These are phyloP conservation scores for Suillus weaverae DNA, from an alignment of 768 basidiomycete genomes.

Conservation along the genomic window DNA sequence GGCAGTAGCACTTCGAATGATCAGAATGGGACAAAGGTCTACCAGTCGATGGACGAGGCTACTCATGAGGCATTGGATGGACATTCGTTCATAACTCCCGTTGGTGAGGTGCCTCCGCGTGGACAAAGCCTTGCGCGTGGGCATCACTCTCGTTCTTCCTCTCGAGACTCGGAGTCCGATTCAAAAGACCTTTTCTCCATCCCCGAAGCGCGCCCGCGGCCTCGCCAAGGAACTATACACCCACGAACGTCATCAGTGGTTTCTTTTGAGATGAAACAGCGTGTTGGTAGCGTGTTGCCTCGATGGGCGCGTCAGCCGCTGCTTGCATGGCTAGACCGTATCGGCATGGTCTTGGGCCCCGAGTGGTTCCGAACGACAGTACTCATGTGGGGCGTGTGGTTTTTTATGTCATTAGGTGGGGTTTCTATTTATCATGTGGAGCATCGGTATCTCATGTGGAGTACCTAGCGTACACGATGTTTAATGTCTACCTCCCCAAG, in stretches of 20 bases:
- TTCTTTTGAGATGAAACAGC: slow-evolving; percentile 39
- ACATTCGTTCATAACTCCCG: slow-evolving; percentile 23
- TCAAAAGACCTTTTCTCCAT: slow-evolving; percentile 15
- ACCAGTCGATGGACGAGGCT: slow-evolving; percentile 28
- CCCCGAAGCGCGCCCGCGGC: slow-evolving; percentile 6
- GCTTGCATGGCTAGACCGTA: slow-evolving; percentile 66
- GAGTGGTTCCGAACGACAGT: slow-evolving; percentile 78
- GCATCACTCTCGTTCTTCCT: slow-evolving; percentile 24
- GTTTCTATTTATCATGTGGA: slow-evolving; percentile 1
- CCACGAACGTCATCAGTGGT: slow-evolving; percentile 40
- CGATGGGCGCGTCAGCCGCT: slow-evolving; percentile 57
- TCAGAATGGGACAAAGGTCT: slow-evolving; percentile 25
- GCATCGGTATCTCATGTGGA: not conserved
- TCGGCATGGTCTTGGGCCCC: slow-evolving; percentile 68
- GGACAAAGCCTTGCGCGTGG: slow-evolving; percentile 30
- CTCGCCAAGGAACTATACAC: slow-evolving; percentile 9
- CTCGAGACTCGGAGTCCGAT: slow-evolving; percentile 11
- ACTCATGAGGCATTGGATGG: slow-evolving; percentile 31
- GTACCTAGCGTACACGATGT: slow-evolving; percentile 79
- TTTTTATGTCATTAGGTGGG: slow-evolving; percentile 73
- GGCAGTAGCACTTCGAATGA: slow-evolving; percentile 10
- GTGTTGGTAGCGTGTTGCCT: slow-evolving; percentile 47
- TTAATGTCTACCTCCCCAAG: slow-evolving; percentile 90
- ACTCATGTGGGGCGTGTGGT: slow-evolving; percentile 80
- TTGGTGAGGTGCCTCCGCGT: slow-evolving; percentile 28